These are phyloP conservation scores for Lagerstroemia speciosa DNA, from an alignment of 345 rosid genomes.

Conservation along the genomic window DNA sequence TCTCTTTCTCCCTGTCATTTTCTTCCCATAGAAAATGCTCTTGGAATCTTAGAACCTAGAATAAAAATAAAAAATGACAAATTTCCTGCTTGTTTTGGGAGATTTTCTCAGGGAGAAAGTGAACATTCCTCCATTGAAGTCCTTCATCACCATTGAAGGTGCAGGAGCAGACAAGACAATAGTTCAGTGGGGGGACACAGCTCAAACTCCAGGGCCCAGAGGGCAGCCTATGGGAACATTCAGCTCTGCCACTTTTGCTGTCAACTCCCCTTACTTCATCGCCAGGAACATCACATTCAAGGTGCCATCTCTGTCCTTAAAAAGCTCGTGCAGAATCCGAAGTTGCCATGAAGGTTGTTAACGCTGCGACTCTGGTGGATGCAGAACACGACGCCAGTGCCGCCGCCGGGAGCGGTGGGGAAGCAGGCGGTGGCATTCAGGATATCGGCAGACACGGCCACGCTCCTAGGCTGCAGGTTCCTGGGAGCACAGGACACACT, in stretches of 20 bases:
- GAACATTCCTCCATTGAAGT: conserved; percentile 60
- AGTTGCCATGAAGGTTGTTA: background rate
- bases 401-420: conserved; percentile 78
- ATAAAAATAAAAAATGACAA: background rate
- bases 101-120: conserved; percentile 65
- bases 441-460: conserved; percentile 83
- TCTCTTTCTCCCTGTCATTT: conserved; percentile 1
- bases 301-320: conserved; percentile 19
- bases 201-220: conserved; percentile 60
- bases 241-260: conserved; percentile 82
- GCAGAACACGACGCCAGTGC: conserved; percentile 85
- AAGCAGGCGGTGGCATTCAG: conserved; percentile 92
- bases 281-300: conserved; percentile 93
- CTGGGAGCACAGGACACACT: conserved; percentile 94
- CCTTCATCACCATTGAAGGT: conserved; percentile 82
- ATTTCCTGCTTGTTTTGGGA: background rate
- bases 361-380: background rate
- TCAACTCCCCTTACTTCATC: conserved; percentile 74
- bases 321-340: no score
- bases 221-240: conserved; percentile 74
- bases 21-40: conserved; percentile 10
- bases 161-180: conserved; percentile 83
- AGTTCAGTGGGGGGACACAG: conserved; percentile 95
- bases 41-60: background rate
- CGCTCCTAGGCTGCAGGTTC: conserved; percentile 67